Evolutionary conservation across 1,139 yeast genomes (phyloP).

Genomic region (Diutina rugosa): DNA sequence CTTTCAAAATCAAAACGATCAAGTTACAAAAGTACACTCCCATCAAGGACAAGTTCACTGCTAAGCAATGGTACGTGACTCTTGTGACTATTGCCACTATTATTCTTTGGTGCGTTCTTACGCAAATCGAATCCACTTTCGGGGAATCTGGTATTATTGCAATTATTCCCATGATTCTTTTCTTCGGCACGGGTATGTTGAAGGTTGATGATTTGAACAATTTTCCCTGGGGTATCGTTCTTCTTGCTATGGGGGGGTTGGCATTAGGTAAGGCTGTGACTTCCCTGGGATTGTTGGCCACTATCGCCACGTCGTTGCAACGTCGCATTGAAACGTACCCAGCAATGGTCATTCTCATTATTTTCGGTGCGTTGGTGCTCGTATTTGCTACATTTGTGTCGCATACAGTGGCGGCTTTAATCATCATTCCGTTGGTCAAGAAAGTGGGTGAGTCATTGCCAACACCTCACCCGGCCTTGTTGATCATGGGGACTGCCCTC

Average conservation of each 20-base stretch:
- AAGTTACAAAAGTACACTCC: slow-evolving; percentile 47
- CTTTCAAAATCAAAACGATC: slow-evolving; percentile 43
- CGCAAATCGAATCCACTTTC: slow-evolving; percentile 48
- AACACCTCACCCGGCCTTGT: slow-evolving; percentile 55
- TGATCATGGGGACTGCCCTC: slow-evolving; percentile 76
- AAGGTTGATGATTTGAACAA: slow-evolving; percentile 82
- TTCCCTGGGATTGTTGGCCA: slow-evolving; percentile 71
- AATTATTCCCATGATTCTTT: slow-evolving; percentile 65
- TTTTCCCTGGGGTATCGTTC: slow-evolving; percentile 87
- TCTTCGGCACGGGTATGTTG: slow-evolving; percentile 79
- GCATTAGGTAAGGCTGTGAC: slow-evolving; percentile 89
- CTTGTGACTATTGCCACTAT: slow-evolving; percentile 60
- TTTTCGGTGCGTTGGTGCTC: slow-evolving; percentile 68
- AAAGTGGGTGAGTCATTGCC: slow-evolving; percentile 72
- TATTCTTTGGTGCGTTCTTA: slow-evolving; percentile 71
- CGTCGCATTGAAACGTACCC: slow-evolving; percentile 44
- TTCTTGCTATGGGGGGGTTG: slow-evolving; percentile 93
- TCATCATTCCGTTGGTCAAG: slow-evolving; percentile 76
- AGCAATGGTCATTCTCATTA: slow-evolving; percentile 53
- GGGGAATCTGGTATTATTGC: slow-evolving; percentile 92
- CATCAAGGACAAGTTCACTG: slow-evolving; percentile 55
- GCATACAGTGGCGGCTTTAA: slow-evolving; percentile 91
- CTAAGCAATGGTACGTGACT: slow-evolving; percentile 60
- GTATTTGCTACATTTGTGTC: slow-evolving; percentile 88
- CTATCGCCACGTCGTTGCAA: slow-evolving; percentile 64